Percentiles rank a stretch among this genome's conserved stretches.
Conservation (phyloP, 2,329 filamentous ascomycete genomes). For the Thelonectria blattea region DNA sequence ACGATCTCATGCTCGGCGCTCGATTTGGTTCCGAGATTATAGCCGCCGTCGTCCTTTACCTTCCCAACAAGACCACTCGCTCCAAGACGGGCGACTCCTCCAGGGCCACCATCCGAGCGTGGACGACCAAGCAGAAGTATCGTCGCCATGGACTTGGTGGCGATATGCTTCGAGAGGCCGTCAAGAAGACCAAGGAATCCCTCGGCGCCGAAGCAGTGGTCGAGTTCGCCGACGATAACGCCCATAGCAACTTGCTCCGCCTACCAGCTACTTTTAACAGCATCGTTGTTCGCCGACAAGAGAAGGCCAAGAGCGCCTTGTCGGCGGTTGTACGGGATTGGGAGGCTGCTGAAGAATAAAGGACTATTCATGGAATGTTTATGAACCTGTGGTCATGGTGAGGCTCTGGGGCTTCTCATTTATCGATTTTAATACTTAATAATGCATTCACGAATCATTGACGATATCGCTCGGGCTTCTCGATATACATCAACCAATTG, state of each 20-base stretch:
- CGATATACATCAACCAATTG: no score
- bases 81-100: conserved; percentile 50
- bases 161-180: conserved; percentile 74
- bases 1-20: conserved; percentile 68
- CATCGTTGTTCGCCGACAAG: conserved; percentile 61
- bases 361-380: background rate
- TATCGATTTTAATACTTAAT: background rate
- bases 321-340: conserved; percentile 37
- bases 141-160: conserved; percentile 73
- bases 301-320: conserved; percentile 56
- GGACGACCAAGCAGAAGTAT: conserved; percentile 77
- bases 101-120: conserved; percentile 74
- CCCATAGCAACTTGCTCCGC: conserved; percentile 65
- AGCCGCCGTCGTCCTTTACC: conserved; percentile 70
- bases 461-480: no score
- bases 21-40: conserved; percentile 71
- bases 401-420: background rate
- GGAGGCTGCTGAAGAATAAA: conserved; percentile 3
- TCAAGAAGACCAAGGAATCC: conserved; percentile 66
- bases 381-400: background rate
- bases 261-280: conserved; percentile 65
- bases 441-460: background rate
- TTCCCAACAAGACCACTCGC: conserved; percentile 42
- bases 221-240: conserved; percentile 77
- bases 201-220: conserved; percentile 67